These are phyloP conservation scores for Rhizoctonia solani DNA, from an alignment of 1,284 basidiomycete genomes.

Conservation along the genomic window DNA sequence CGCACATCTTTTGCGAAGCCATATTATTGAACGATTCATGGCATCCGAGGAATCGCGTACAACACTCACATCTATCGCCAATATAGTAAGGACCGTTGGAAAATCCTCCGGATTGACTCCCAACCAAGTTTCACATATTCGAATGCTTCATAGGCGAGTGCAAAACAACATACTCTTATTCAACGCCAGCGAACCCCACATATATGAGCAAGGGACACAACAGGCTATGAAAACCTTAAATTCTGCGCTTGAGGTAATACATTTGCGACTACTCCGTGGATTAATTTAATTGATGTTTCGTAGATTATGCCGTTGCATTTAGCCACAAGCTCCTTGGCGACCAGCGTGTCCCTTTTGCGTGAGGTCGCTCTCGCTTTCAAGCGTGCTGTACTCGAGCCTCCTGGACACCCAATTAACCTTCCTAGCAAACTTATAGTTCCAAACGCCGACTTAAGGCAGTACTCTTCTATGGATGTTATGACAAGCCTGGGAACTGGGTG, in stretches of 20 bases:
- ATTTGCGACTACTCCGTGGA: neutral
- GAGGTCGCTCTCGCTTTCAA: slow-evolving; percentile 6
- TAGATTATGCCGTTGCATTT: slow-evolving; percentile 11
- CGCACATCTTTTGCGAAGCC: slow-evolving; percentile 14
- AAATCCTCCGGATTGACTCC: neutral
- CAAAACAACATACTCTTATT: neutral
- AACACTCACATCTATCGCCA: slow-evolving; percentile 3
- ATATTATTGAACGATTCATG: slow-evolving; percentile 4
- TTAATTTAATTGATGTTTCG: neutral
- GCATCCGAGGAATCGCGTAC: slow-evolving; percentile 21
- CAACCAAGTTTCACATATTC: slow-evolving; percentile 11
- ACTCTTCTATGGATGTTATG: slow-evolving; percentile 14
- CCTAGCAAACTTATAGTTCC: slow-evolving; percentile 6
- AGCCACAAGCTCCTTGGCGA: neutral
- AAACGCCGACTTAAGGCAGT: slow-evolving; percentile 4
- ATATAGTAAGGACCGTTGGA: neutral
- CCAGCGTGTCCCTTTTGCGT: neutral
- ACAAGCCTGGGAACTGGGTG: slow-evolving; percentile 13
- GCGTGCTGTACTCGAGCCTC: slow-evolving; percentile 9
- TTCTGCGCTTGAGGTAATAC: slow-evolving; percentile 4
- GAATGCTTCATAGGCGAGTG: slow-evolving; percentile 6
- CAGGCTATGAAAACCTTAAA: slow-evolving; percentile 3
- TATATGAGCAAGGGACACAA: slow-evolving; percentile 18
- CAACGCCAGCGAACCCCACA: slow-evolving; percentile 20
- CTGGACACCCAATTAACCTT: slow-evolving; percentile 14